Evolutionary conservation across 345 rosid genomes (phyloP).

Genomic region (Corchorus capsularis): DNA sequence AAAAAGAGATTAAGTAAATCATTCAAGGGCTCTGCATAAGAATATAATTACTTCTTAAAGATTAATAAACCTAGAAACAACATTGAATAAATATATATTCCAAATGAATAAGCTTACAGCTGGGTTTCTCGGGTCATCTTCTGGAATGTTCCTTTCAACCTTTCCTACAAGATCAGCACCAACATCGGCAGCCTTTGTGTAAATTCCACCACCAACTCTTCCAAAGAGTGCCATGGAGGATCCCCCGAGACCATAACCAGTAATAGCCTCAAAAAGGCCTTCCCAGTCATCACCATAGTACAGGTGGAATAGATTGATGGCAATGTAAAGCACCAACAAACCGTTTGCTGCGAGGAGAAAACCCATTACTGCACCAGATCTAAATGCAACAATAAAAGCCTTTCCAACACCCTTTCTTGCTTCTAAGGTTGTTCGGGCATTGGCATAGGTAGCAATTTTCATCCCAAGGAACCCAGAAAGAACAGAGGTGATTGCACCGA

Average conservation of each 20-base stretch:
- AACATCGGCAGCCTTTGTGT: slow-evolving; percentile 87
- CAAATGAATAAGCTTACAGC: slow-evolving; percentile 52
- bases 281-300: slow-evolving; percentile 84
- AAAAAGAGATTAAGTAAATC: neutral
- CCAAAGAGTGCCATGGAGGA: slow-evolving; percentile 90
- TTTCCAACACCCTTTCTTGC: slow-evolving; percentile 85
- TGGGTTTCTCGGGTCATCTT: slow-evolving; percentile 84
- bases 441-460: slow-evolving; percentile 85
- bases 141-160: slow-evolving; percentile 80
- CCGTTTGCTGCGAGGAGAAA: slow-evolving; percentile 87
- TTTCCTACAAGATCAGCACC: slow-evolving; percentile 94
- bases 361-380: slow-evolving; percentile 86
- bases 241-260: slow-evolving; percentile 89
- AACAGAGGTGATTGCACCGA: slow-evolving; percentile 69
- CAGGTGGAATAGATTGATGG: slow-evolving; percentile 68
- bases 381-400: slow-evolving; percentile 74
- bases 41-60: neutral
- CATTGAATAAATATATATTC: neutral
- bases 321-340: slow-evolving; percentile 66
- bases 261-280: slow-evolving; percentile 80
- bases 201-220: slow-evolving; percentile 85
- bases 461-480: slow-evolving; percentile 85
- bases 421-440: slow-evolving; percentile 81
- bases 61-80: neutral
- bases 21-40: neutral